phyloP scores from a whole-genome alignment of 1,284 basidiomycete genomes.

The Puccinia novopanici region DNA sequence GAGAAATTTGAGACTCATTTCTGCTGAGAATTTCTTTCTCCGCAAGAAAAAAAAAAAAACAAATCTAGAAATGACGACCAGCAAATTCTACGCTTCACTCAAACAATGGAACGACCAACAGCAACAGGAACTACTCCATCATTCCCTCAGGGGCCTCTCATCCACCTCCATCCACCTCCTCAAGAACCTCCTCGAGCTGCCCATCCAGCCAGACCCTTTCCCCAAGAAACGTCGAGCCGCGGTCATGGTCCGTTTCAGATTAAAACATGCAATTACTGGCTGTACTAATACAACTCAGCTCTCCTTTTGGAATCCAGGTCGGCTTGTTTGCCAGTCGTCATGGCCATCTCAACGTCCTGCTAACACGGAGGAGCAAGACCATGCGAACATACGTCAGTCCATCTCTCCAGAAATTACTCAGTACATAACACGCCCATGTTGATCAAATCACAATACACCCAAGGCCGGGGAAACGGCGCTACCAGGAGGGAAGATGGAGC shows the following conservation, averaged over 20 bases:
- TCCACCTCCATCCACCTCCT: slow-evolving; percentile 3
- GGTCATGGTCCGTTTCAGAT: slow-evolving; percentile 18
- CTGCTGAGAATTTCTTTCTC: background rate
- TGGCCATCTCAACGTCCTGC: slow-evolving; percentile 38
- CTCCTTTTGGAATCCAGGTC: background rate
- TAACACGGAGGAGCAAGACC: slow-evolving; percentile 25
- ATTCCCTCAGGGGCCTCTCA: slow-evolving; percentile 10
- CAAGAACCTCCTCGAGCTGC: background rate
- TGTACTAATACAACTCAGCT: no score
- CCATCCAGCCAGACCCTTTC: slow-evolving; percentile 20
- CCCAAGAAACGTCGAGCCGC: slow-evolving; percentile 33
- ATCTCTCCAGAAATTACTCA: background rate
- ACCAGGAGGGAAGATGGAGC: slow-evolving; percentile 43
- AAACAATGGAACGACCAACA: background rate
- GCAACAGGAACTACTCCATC: background rate
- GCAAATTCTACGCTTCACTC: background rate
- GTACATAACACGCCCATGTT: no score
- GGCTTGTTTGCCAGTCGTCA: slow-evolving; percentile 35
- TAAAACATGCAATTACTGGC: no score
- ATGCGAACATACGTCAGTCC: slow-evolving; percentile 38
- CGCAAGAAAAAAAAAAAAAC: no score
- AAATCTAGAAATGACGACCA: background rate
- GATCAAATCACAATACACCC: no score
- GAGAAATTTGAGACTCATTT: background rate
- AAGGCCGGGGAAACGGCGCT: slow-evolving; percentile 43